Evolutionary conservation across 2,329 filamentous ascomycete genomes (phyloP).

Genomic region (Paraphaeosphaeria sporulosa): DNA sequence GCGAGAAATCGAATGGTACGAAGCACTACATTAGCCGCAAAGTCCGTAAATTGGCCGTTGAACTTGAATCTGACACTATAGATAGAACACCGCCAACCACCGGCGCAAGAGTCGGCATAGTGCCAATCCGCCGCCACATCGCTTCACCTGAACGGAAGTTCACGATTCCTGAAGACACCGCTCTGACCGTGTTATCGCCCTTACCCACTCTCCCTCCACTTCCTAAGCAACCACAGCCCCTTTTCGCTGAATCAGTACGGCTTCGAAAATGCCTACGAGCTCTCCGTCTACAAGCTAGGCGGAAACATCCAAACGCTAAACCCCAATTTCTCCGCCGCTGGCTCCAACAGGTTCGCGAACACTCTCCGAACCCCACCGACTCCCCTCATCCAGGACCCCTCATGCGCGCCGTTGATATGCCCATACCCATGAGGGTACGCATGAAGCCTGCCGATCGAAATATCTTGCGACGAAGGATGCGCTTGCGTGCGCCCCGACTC

Average conservation of each 20-base stretch:
- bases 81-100: not conserved
- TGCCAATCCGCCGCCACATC: not conserved
- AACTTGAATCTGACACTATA: not conserved
- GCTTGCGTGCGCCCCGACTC: not conserved
- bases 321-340: not conserved
- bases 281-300: not conserved
- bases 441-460: slow-evolving; percentile 1
- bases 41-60: not conserved
- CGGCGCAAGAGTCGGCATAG: not conserved
- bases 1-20: not conserved
- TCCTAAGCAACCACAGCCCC: not conserved
- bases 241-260: not conserved
- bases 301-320: not conserved
- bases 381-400: not conserved
- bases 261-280: not conserved
- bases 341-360: not conserved
- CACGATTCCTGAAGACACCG: not conserved
- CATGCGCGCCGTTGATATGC: not conserved
- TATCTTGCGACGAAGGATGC: not conserved
- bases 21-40: not conserved
- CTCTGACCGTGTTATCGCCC: not conserved
- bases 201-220: not conserved
- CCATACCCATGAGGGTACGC: not conserved
- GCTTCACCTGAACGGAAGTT: not conserved
- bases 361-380: not conserved